A percentile compares a stretch with the other conserved stretches of the same genome.
Conservation (phyloP, 108 stramenopile genomes). For the Cyclostephanos invisitatus region DNA sequence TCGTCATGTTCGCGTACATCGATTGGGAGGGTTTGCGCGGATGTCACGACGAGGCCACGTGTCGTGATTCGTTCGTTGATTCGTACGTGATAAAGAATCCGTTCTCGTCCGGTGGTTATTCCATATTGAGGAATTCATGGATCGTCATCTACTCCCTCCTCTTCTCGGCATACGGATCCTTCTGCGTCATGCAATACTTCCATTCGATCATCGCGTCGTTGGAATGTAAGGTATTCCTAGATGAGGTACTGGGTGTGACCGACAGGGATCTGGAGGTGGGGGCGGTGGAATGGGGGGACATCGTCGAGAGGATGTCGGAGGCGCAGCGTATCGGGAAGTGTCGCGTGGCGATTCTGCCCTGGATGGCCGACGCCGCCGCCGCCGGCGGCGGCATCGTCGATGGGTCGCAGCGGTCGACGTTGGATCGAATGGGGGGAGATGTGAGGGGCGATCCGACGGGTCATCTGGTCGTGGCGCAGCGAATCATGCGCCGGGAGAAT, state of each 20-base stretch:
- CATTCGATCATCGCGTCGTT: slow-evolving; percentile 57
- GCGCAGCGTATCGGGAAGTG: slow-evolving; percentile 73
- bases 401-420: neutral
- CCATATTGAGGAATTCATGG: slow-evolving; percentile 42
- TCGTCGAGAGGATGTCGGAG: slow-evolving; percentile 63
- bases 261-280: slow-evolving; percentile 81
- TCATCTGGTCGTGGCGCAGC: slow-evolving; percentile 75
- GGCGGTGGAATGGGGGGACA: slow-evolving; percentile 74
- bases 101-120: slow-evolving; percentile 27
- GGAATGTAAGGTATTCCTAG: slow-evolving; percentile 61
- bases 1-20: slow-evolving; percentile 84
- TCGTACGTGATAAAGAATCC: slow-evolving; percentile 42
- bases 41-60: slow-evolving; percentile 86
- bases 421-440: slow-evolving; percentile 1
- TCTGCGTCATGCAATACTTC: slow-evolving; percentile 56
- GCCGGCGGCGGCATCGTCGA: too few relatives aligned
- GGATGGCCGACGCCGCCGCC: too few relatives aligned
- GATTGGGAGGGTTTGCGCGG: slow-evolving; percentile 80
- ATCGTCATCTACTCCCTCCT: slow-evolving; percentile 60
- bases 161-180: slow-evolving; percentile 62
- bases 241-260: slow-evolving; percentile 71
- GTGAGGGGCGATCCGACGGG: slow-evolving; percentile 45
- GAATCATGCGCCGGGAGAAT: slow-evolving; percentile 95
- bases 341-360: slow-evolving; percentile 48
- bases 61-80: slow-evolving; percentile 55